Evolutionary conservation across 2,329 filamentous ascomycete species (phyloP).

Genomic region (Cytospora paraplurivora): DNA sequence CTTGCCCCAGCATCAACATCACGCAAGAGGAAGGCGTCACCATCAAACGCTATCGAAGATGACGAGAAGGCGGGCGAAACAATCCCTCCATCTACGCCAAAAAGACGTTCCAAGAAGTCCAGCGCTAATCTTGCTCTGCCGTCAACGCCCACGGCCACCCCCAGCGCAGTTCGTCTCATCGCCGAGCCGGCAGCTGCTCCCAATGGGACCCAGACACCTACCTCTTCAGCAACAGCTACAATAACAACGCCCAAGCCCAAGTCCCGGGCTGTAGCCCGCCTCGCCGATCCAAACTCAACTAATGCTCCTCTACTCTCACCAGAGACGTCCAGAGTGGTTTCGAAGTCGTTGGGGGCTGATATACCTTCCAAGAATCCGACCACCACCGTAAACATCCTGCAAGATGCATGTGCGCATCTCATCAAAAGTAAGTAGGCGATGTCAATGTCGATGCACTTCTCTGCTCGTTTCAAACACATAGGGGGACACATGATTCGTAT

Average conservation of each 20-base stretch:
- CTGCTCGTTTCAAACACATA: neutral
- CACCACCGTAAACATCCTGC: conserved; percentile 72
- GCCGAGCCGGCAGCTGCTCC: conserved; percentile 35
- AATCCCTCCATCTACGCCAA: conserved; percentile 36
- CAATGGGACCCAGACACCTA: conserved; percentile 8
- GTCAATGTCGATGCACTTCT: too few species aligned
- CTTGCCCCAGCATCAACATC: conserved; percentile 23
- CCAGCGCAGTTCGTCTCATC: conserved; percentile 47
- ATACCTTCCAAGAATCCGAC: conserved; percentile 28
- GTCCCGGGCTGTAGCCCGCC: conserved; percentile 50
- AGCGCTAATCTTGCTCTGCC: conserved; percentile 35
- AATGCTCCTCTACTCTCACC: conserved; percentile 75
- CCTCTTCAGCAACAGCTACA: conserved; percentile 20
- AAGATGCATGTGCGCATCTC: conserved; percentile 75
- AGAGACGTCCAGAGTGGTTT: conserved; percentile 60
- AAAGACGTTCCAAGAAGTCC: conserved; percentile 33
- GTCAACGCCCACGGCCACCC: conserved; percentile 48
- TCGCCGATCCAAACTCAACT: conserved; percentile 64
- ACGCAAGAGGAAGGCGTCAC: conserved; percentile 37
- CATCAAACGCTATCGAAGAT: conserved; percentile 16
- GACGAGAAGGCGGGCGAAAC: conserved; percentile 28
- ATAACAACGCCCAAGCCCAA: conserved; percentile 39
- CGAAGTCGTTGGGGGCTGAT: conserved; percentile 25
- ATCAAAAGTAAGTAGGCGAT: conserved; percentile 44
- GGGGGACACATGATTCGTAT: neutral